A percentile compares a stretch with the other conserved stretches of the same genome.
phyloP scores from a whole-genome alignment of 2,329 filamentous ascomycete species.

The Onygena corvina region DNA sequence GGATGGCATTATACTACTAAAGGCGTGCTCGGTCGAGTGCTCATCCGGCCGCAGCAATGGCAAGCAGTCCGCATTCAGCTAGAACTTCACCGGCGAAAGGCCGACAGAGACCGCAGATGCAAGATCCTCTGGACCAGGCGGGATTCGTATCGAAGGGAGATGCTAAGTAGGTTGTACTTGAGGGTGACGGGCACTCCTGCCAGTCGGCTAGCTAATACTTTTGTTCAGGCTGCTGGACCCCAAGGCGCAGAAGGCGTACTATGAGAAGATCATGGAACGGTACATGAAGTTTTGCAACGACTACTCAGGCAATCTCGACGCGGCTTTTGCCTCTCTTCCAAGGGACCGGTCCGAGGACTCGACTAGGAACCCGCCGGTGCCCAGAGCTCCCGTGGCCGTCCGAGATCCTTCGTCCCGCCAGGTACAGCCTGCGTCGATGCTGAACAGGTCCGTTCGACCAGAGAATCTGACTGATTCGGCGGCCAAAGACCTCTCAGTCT shows the following conservation, averaged over 20 bases:
- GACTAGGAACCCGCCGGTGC: constrained; percentile 30
- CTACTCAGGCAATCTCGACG: constrained; percentile 59
- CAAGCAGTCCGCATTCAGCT: constrained; percentile 7
- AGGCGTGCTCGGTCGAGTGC: not conserved
- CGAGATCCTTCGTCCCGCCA: constrained; percentile 9
- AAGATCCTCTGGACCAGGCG: constrained; percentile 65
- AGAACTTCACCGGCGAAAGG: constrained; percentile 39
- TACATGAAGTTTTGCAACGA: constrained; percentile 83
- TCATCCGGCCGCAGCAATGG: not conserved
- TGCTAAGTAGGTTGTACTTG: constrained; percentile 47
- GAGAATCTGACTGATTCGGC: constrained; percentile 23
- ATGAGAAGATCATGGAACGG: constrained; percentile 71
- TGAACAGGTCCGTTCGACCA: constrained; percentile 11
- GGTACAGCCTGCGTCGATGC: constrained; percentile 7
- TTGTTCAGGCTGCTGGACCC: constrained; percentile 53
- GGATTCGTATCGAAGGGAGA: constrained; percentile 88
- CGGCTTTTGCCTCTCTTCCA: constrained; percentile 57
- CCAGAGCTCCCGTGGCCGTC: constrained; percentile 11
- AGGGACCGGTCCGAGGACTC: constrained; percentile 29
- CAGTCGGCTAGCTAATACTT: constrained; percentile 7
- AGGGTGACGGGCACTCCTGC: constrained; percentile 2
- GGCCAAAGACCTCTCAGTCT: constrained; percentile 55
- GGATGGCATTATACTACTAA: not conserved
- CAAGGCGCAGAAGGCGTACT: constrained; percentile 74
- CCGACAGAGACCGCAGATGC: constrained; percentile 57